Base-by-base conservation (phyloP, 129 eudicot genomes). In the Silybum marianum region DNA sequence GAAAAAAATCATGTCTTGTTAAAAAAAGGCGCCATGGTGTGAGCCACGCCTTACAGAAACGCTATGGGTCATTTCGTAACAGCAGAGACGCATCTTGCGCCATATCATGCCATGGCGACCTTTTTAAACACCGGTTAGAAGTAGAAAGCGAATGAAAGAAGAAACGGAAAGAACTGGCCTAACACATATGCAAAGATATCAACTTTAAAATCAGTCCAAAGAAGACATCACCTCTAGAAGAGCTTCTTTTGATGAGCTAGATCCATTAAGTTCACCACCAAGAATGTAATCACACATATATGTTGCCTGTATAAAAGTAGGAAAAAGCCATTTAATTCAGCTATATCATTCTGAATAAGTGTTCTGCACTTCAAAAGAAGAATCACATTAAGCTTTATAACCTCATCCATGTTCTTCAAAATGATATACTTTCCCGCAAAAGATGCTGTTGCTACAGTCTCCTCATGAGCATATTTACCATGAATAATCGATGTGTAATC, bases 281-380 rank as follows among this genome's bases (percentile, higher is more conserved):
- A 96, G 96, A 87, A 96, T 93, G 88, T 93, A 96, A 84, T 96
- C 99, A 13, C 99, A 96, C 34, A 96, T 92, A 83, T 96, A 96
- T 14, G 76, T 85, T 68, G 99, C 99, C 99, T 96, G 84, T 0
- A 66, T 68, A 44, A 84, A 84, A 78, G 75, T 42, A 78, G 14
- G 28, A 60, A 78, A 81, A 32, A 32, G 36, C 65, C 21, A 65
- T 63, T 69, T 10, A 74, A 66, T 18, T 36, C 2, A 39, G 46
- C 34, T 26, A 68, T 46, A 71, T 76, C 54, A 46, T 51, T 69
- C 44, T 68, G 63, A 23, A 69, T 21, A 71, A 26, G 72, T 48
- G 60, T 22, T 28, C 38, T 79, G 30, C 63, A 70, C 74, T 58
- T 32, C 5, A 74, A 48, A 69, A 36, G 46, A 62, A 71, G 25